phyloP scores from a whole-genome alignment of 768 basidiomycete species.

The Auriscalpium orientale region DNA sequence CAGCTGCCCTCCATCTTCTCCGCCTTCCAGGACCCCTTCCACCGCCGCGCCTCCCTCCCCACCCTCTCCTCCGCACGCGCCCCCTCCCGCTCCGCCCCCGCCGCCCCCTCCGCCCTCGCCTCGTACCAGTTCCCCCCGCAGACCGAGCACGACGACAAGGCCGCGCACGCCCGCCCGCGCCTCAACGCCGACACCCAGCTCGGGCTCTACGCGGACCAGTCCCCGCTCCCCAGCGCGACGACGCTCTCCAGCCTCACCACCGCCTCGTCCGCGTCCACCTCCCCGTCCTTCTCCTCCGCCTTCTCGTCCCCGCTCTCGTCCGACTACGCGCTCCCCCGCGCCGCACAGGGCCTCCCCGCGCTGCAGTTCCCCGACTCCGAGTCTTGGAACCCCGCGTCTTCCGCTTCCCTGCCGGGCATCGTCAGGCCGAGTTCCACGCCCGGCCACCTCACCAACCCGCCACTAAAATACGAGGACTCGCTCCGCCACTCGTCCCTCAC shows the following conservation, averaged over 20 bases:
- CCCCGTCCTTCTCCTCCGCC: conserved; percentile 11
- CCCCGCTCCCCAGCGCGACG: conserved; percentile 44
- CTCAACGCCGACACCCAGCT: conserved; percentile 42
- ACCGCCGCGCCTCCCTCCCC: conserved; percentile 59
- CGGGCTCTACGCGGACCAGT: conserved; percentile 37
- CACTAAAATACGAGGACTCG: conserved; percentile 64
- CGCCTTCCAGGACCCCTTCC: conserved; percentile 53
- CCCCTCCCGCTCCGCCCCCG: conserved; percentile 44
- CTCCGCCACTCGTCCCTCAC: conserved; percentile 64
- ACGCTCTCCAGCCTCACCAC: conserved; percentile 18
- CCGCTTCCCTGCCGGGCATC: conserved; percentile 13
- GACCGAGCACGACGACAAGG: conserved; percentile 35
- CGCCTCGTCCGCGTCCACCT: conserved; percentile 14
- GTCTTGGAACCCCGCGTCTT: conserved; percentile 6
- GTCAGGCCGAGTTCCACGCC: conserved; percentile 16
- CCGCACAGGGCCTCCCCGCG: conserved; percentile 35
- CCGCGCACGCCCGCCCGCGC: conserved; percentile 33
- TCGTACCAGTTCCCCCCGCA: conserved; percentile 53
- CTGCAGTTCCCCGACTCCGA: conserved; percentile 19
- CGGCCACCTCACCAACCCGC: conserved; percentile 23
- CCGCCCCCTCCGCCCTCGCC: conserved; percentile 28
- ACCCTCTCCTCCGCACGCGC: conserved; percentile 43
- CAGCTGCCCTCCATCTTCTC: conserved; percentile 72
- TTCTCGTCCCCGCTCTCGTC: conserved; percentile 42
- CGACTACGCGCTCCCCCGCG: conserved; percentile 45